phyloP scores from a whole-genome alignment of 768 basidiomycete species.

The Macrolepiota albuminosa region DNA sequence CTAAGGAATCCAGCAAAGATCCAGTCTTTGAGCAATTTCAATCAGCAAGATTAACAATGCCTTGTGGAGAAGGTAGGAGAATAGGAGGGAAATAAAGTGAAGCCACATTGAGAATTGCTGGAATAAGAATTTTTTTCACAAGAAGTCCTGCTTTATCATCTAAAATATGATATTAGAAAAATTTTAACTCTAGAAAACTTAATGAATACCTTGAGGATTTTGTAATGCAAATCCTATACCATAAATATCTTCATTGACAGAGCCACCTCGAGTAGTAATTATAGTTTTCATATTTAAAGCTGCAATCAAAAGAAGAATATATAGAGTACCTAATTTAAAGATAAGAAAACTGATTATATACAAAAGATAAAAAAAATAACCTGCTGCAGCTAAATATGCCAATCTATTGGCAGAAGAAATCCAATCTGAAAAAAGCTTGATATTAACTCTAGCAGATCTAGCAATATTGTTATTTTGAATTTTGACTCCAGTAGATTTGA shows the following conservation, averaged over 20 bases:
- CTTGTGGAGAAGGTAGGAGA: not conserved
- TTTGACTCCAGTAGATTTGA: not conserved
- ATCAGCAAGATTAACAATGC: too few species aligned
- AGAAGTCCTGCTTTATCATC: not conserved
- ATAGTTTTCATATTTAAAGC: not conserved
- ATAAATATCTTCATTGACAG: not conserved
- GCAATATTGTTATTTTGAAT: not conserved
- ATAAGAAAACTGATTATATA: not conserved
- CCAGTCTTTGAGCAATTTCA: not conserved
- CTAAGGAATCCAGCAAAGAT: not conserved
- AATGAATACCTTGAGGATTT: not conserved
- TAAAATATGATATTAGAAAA: not conserved
- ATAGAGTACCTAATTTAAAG: not conserved
- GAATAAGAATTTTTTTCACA: not conserved
- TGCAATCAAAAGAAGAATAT: not conserved
- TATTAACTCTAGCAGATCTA: not conserved
- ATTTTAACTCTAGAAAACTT: not conserved
- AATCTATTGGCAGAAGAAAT: not conserved
- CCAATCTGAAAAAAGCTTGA: not conserved
- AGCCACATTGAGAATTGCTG: too few species aligned
- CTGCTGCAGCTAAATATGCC: not conserved
- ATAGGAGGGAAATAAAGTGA: not conserved
- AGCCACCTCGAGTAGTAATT: not conserved
- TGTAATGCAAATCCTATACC: not conserved
- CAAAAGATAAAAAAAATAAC: not conserved